Percentiles rank a stretch among this genome's conserved stretches.
These are phyloP conservation scores for Fragilariopsis cylindrus DNA, from an alignment of 108 stramenopile genomes.

Conservation along the genomic window DNA sequence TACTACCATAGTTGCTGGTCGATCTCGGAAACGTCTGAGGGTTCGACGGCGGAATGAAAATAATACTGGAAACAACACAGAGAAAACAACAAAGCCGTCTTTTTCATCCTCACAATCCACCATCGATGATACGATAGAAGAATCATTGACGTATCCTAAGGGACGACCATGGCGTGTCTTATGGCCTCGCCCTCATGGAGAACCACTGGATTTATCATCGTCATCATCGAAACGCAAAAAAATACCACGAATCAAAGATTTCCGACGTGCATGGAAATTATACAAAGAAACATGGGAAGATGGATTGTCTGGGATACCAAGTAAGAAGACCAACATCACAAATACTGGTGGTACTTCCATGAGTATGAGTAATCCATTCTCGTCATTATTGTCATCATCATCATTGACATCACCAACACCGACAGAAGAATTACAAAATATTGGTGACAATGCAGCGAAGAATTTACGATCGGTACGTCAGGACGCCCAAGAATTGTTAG, in stretches of 20 bases:
- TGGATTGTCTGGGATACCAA: constrained; percentile 24
- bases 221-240: not conserved
- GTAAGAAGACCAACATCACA: constrained; percentile 2
- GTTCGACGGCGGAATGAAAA: not conserved
- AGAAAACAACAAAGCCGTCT: not conserved
- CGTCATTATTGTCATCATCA: not conserved
- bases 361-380: not conserved
- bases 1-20: not conserved
- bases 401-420: not conserved
- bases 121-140: not conserved
- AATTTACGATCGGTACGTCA: constrained; percentile 52
- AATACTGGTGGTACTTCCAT: not conserved
- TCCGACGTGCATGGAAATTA: constrained; percentile 22
- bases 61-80: not conserved
- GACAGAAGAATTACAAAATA: constrained; percentile 4
- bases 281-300: constrained; percentile 46
- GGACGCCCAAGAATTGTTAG: constrained; percentile 45
- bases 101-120: not conserved
- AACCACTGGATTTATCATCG: not conserved
- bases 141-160: constrained; percentile 22
- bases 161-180: constrained; percentile 33
- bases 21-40: constrained; percentile 9
- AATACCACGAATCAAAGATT: constrained; percentile 19
- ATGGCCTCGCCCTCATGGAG: constrained; percentile 28
- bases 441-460: constrained; percentile 51